Base-by-base conservation (phyloP, 352 stramenopile species). In the Globisporangium recalcitrans region DNA sequence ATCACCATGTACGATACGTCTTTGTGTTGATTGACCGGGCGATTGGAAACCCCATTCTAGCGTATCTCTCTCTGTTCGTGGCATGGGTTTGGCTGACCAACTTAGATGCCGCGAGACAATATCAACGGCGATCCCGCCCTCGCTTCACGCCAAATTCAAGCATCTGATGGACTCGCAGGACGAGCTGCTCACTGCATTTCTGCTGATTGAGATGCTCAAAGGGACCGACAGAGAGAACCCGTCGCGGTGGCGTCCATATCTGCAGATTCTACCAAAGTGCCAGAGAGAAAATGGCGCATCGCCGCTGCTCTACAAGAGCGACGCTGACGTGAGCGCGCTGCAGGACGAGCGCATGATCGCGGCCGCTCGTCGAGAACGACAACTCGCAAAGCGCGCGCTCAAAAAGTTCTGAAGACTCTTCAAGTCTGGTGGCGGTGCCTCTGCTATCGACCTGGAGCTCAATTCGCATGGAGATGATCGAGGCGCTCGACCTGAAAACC, bases 151-250 rank as follows among this genome's bases (percentile, higher is more conserved):
- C 13, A 81, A 75, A 26, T 71, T 87, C 40, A 27, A 44, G 14
- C 74, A 74, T 26, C 56, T 90, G 4, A 13, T 62, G 19, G 52
- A 64, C 1, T 59, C 73, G 14, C 63, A 71, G 31, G 76, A 88
- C 31, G 83, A 88, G 54, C 51, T 90, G 19, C 49, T 92, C 26
- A 85, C 81, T 0, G 79, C 78, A 22, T 91, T 90, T 58, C 49
- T 92, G 46, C 8, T 92, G 24, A 34, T 85, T 11, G 79, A 92
- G 40, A 65, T 78, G 49, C 60, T 70, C 55, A 75, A 87, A 46
- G 38, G 21, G 38, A 8, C 16, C 38, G 38, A 46, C 31, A 60
- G 69, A 1, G 5, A 52, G 4, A 52, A 46, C 10, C 38, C 38
- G 16, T 91, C 83, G 4, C 60, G 14, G 0, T 92, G 83, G 81